These are phyloP conservation scores for Novymonas esmeraldas DNA, from an alignment of 208 protist genomes.

Conservation along the genomic window DNA sequence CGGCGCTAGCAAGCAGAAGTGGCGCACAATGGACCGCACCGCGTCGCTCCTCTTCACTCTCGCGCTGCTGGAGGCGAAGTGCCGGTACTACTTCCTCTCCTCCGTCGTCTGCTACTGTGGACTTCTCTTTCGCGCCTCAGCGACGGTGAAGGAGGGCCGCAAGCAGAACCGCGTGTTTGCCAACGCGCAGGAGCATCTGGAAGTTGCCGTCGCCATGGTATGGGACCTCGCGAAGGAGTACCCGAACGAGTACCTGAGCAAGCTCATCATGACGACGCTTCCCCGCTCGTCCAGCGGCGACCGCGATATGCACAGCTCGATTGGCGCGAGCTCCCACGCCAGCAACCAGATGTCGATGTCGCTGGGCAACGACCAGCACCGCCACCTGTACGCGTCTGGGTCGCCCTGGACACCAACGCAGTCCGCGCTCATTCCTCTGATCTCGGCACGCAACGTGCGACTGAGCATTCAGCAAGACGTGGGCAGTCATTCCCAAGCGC, in stretches of 20 bases:
- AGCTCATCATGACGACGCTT: not conserved
- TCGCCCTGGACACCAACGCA: not conserved
- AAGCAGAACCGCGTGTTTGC: conserved; percentile 17
- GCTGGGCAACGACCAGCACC: not conserved
- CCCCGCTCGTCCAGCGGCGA: not conserved
- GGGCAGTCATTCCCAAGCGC: not conserved
- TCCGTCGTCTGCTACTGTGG: conserved; percentile 10
- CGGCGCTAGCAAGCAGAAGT: not conserved
- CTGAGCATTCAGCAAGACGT: conserved; percentile 1
- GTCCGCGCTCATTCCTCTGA: conserved; percentile 6
- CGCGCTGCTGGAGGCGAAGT: conserved; percentile 24
- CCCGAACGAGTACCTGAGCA: conserved; percentile 12
- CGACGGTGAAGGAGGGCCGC: conserved; percentile 8
- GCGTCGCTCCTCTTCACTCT: conserved; percentile 14
- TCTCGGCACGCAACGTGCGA: not conserved
- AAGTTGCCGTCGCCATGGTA: not conserved
- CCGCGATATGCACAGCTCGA: not conserved
- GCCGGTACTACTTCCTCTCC: conserved; percentile 25
- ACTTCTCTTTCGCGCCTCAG: not conserved
- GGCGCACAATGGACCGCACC: conserved; percentile 6
- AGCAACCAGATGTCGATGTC: not conserved
- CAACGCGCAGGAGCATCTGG: conserved; percentile 23
- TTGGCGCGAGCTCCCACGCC: not conserved
- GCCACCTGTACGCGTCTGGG: conserved; percentile 5
- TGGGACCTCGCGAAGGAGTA: conserved; percentile 4